Base-by-base conservation (phyloP, 2,329 filamentous ascomycete species). In the Cladosporium sp. region DNA sequence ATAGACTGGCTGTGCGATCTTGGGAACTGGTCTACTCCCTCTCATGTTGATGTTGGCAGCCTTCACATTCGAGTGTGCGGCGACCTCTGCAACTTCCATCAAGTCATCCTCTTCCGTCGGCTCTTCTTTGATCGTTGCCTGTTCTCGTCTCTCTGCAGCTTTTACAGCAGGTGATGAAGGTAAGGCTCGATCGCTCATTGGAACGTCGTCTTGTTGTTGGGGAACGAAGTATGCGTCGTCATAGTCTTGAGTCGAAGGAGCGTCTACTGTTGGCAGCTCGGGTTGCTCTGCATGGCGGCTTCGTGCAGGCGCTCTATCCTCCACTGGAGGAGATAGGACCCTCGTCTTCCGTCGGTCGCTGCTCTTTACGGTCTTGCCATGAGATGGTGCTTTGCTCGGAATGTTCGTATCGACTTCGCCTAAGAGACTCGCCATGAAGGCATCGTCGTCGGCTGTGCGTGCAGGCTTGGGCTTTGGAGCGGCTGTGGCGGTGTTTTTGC, bases 341-440 rank as follows among this genome's bases (percentile, higher is more conserved):
- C 91, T 84, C 40, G 84, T 81, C 74, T 88, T 93, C 55, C 88
- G 85, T 62, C 89, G 83, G 55, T 87, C 83, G 54, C 85, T 84
- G 13, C 85, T 85, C 68, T 87, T 86, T 59, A 90, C 77, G 37
- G 84, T 73, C 70, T 80, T 84, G 74, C 85, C 74, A 46, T 63
- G 63, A 13, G 77, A 75, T 3, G 77, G 73, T 19, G 71, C 66
- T 31, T 80, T 76, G 31, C 77, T 78, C 28, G 84, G 76, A 9
- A 82, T 73, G 64, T 93, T 95, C 46, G 82, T 81, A 66, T 96
- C 89, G 52, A 98, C 87, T 70, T 96, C 89, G 55, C 84, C 89
- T 1, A 98, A 81, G 2, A 98, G 78, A 63, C 85, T 83, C 14
- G 83, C 81, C 71, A 98, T 81, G 71, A 97, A 98, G 53, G 87